phyloP scores from a whole-genome alignment of 1,284 basidiomycete species.

The Clitocybe nebularis region DNA sequence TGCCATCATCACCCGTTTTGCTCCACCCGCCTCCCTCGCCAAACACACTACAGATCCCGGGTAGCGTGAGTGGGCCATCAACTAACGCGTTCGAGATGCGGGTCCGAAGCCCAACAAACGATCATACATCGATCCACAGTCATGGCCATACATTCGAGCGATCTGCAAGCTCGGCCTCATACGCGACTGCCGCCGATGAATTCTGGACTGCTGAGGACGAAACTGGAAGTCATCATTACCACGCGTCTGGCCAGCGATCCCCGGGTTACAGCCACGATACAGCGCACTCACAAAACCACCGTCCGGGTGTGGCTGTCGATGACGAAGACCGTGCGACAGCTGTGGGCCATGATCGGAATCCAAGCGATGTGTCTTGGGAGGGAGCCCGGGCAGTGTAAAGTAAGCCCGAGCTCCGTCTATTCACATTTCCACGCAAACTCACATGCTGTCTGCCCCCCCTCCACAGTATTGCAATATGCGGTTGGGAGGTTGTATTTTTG shows the following conservation, averaged over 20 bases:
- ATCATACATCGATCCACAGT: conserved; percentile 18
- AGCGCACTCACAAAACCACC: conserved; percentile 15
- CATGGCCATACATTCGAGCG: conserved; percentile 23
- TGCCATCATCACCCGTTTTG: conserved; percentile 18
- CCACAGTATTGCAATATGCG: conserved; percentile 2
- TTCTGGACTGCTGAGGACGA: conserved; percentile 31
- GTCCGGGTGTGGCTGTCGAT: not conserved
- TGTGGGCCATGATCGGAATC: conserved; percentile 11
- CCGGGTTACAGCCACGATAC: conserved; percentile 15
- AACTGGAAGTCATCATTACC: conserved; percentile 15
- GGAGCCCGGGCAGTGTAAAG: conserved; percentile 14
- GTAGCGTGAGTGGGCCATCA: conserved; percentile 11
- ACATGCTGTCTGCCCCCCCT: not conserved
- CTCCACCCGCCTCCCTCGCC: conserved; percentile 18
- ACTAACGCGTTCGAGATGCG: conserved; percentile 51
- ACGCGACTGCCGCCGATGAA: conserved; percentile 39
- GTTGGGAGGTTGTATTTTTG: conserved; percentile 3
- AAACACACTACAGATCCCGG: conserved; percentile 14
- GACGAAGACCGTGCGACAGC: conserved; percentile 14
- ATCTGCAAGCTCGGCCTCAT: conserved; percentile 36
- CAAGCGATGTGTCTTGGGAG: conserved; percentile 14
- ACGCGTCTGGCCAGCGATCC: conserved; percentile 8
- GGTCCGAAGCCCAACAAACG: conserved; percentile 33
- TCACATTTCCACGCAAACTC: not conserved
- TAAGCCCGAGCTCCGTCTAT: not conserved